Evolutionary conservation across 2,329 filamentous ascomycete species (phyloP), one percentile per base, ranked within the genome.

Genomic region (Diaporthe destruens): DNA sequence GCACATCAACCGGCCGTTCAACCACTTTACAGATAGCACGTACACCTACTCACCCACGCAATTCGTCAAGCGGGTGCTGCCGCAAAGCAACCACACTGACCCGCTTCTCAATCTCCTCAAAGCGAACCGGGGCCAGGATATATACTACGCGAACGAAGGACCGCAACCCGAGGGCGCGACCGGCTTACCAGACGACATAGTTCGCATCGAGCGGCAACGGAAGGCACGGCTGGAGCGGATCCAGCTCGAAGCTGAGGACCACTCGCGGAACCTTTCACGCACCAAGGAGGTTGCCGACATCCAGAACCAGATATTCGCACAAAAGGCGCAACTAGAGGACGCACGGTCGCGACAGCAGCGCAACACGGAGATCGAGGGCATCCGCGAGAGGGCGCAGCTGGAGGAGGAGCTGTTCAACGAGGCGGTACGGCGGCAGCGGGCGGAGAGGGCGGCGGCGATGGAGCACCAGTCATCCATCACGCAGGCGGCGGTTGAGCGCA

Each of bases 31-130:
- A 1, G 83, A 87, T 54, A 86, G 86, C 32, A 84, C 82, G 6
- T 85, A 86, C 75, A 89, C 87, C 1, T 93, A 91, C 79, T 93
- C 91, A 0, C 88, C 91, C 0, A 89, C 90, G 4, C 91, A 90
- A 82, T 93, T 92, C 77, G 84, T 91, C 25, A 76, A 79, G 47
- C 86, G 85, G 55, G 78, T 89, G 1, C 76, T 89, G 7, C 78
- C 81, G 0, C 77, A 81, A 6, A 81, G 82, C 2, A 83, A 85
- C 29, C 71, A 76, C 12, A 36, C 56, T 54, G 78, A 83, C 0
- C 79, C 84, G 53, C 84, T 90, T 2, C 76, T 89, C 42, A 76
- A 77, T 0, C 81, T 90, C 2, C 83, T 90, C 32, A 83, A 83
- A 8, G 84, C 85, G 61, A 89, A 88, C 75, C 85, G 88, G 16